These are phyloP conservation scores for Thielaviopsis euricoi DNA, from an alignment of 2,329 filamentous ascomycete species.

Conservation along the genomic window DNA sequence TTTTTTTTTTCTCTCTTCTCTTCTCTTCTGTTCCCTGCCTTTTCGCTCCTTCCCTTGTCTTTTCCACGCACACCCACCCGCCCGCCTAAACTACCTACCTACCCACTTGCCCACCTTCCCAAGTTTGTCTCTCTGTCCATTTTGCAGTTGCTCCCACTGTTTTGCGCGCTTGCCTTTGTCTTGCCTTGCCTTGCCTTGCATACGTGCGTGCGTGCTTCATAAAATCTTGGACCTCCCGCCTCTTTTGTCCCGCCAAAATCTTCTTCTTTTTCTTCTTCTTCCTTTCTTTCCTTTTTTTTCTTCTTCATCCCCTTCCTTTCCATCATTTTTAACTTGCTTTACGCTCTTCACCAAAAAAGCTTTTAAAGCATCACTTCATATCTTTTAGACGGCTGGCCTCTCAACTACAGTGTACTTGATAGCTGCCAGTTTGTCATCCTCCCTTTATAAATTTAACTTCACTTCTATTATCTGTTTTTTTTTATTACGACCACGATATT, in stretches of 20 bases:
- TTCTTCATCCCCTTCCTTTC: slow-evolving; percentile 4
- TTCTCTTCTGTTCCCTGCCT: not conserved
- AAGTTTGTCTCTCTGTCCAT: not conserved
- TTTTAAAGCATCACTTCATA: not conserved
- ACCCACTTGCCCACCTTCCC: not conserved
- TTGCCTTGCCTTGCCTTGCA: not conserved
- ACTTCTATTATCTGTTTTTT: not conserved
- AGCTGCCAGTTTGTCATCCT: slow-evolving; percentile 5
- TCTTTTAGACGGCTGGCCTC: slow-evolving; percentile 7
- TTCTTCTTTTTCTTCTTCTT: not conserved
- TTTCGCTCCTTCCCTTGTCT: not conserved
- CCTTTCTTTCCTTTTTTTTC: not conserved
- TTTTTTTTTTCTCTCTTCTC: not conserved
- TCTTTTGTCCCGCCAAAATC: not conserved
- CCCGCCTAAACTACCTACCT: not conserved
- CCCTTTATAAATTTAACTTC: not conserved
- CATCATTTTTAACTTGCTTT: slow-evolving; percentile 1
- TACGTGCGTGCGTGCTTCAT: not conserved
- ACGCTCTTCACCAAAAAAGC: not conserved
- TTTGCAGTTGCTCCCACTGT: not conserved
- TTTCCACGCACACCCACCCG: not conserved
- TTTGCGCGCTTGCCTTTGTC: not conserved
- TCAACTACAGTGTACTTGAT: slow-evolving; percentile 10
- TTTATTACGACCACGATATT: not conserved
- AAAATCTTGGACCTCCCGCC: not conserved